Base-by-base conservation (phyloP, 768 basidiomycete genomes). In the Russula ochroleuca region DNA sequence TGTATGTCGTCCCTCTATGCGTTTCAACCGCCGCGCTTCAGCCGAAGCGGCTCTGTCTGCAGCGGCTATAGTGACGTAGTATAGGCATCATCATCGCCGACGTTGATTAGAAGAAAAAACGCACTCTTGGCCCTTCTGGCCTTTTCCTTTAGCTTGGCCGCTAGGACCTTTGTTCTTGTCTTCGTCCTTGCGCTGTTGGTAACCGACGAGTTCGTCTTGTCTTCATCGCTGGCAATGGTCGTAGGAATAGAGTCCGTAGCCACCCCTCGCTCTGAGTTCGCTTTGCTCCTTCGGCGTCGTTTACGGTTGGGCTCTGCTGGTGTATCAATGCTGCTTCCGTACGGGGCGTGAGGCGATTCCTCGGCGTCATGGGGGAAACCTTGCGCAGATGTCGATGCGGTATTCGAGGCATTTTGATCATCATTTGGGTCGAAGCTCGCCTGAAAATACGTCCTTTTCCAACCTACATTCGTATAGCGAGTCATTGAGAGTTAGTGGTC, bases 381-480 rank as follows among this genome's bases (percentile, higher is more conserved):
- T 19, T 41, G 50, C 49, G 40, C 52, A 50, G 48, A 43, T 21
- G 47, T 53, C 61, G 67, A 53, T 35, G 59, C 51, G 65, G 61
- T 59, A 10, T 69, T 69, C 11, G 57, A 33, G 38, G 67, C 53
- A 33, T 4, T 17, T 45, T 72, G 68, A 19, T 67, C 62, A 15
- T 72, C 60, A 47, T 70, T 68, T 10, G 68, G 63, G 23, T 72
- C 69, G 67, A 87, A 83, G 0, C 82, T 84, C 15, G 88, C 86
- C 64, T 91, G 78, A 15, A 90, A 66, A 69, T 89, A 84, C 5
- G 84, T 86, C 55, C 90, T 77, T 72, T 92, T 92, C 58, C 81
- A 79, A n/a, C 85, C 86, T 72, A 91, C 80, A 68, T 83, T 85
- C 10, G 90, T 90, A 61, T 85, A 76, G 48, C 90, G 83, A 15